Conservation (phyloP, 2,329 filamentous ascomycete species). For the Fusarium sp. region DNA sequence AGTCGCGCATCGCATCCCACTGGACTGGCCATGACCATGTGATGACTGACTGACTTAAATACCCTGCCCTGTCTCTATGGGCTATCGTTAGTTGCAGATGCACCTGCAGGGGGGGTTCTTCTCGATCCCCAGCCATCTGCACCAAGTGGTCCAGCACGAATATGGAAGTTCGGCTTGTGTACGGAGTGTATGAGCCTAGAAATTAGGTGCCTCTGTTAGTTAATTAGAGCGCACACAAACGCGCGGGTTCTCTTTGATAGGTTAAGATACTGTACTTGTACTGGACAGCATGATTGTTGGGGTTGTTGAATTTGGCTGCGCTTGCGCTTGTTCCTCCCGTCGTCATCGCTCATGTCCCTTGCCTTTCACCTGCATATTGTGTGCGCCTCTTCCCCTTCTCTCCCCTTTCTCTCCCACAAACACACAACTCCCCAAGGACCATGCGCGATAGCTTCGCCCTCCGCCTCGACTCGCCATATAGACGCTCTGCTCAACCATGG, state of each 20-base stretch:
- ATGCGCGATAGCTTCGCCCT: slow-evolving; percentile 44
- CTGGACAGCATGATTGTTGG: neutral
- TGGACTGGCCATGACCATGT: slow-evolving; percentile 33
- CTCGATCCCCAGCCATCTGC: slow-evolving; percentile 40
- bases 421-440: slow-evolving; percentile 29
- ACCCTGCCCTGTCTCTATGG: slow-evolving; percentile 18
- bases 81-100: slow-evolving; percentile 39
- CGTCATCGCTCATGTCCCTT: slow-evolving; percentile 36
- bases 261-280: neutral
- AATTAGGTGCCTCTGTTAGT: slow-evolving; percentile 9
- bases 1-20: slow-evolving; percentile 26
- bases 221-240: slow-evolving; percentile 34
- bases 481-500: slow-evolving; percentile 54
- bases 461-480: slow-evolving; percentile 39
- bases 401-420: slow-evolving; percentile 29
- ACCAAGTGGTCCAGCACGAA: slow-evolving; percentile 39
- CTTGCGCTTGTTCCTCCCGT: slow-evolving; percentile 23
- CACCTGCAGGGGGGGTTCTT: slow-evolving; percentile 31
- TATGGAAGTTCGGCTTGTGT: slow-evolving; percentile 37
- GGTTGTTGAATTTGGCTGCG: slow-evolving; percentile 33
- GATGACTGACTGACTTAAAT: slow-evolving; percentile 22
- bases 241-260: neutral
- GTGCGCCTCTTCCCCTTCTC: slow-evolving; percentile 33
- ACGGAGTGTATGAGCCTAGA: slow-evolving; percentile 8
- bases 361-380: slow-evolving; percentile 24